Conservation (phyloP, 495 filamentous ascomycete species). For the Sphaerosporella brunnea region DNA sequence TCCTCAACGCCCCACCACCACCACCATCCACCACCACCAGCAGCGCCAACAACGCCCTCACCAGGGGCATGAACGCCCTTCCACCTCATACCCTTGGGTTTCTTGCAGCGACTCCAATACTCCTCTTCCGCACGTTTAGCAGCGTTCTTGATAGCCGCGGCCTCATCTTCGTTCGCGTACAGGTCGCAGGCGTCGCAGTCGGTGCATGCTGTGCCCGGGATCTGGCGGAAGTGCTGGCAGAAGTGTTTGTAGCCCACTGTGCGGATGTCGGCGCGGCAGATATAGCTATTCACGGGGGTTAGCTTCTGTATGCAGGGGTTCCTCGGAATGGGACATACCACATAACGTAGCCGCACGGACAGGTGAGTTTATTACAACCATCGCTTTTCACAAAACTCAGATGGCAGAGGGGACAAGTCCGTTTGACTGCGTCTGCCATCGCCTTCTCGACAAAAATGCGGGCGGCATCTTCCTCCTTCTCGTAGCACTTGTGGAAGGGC, state of each 20-base stretch:
- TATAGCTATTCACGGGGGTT: too few species aligned
- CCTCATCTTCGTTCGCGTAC: constrained; percentile 74
- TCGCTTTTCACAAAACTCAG: constrained; percentile 79
- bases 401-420: constrained; percentile 79
- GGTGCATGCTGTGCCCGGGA: constrained; percentile 47
- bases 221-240: constrained; percentile 83
- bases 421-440: constrained; percentile 83
- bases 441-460: constrained; percentile 78
- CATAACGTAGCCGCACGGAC: constrained; percentile 94
- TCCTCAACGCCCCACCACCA: background rate
- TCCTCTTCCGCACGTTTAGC: constrained; percentile 61
- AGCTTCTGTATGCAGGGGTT: too few species aligned
- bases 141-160: constrained; percentile 53
- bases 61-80: background rate
- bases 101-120: constrained; percentile 44
- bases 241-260: constrained; percentile 68
- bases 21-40: background rate
- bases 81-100: background rate
- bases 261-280: constrained; percentile 28
- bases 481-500: constrained; percentile 50
- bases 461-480: constrained; percentile 47
- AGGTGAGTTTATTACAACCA: constrained; percentile 95
- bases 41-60: background rate
- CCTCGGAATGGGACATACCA: too few species aligned
- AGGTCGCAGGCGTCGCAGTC: constrained; percentile 81